phyloP scores from a whole-genome alignment of 208 protist genomes.

The Leishmania braziliensis region DNA sequence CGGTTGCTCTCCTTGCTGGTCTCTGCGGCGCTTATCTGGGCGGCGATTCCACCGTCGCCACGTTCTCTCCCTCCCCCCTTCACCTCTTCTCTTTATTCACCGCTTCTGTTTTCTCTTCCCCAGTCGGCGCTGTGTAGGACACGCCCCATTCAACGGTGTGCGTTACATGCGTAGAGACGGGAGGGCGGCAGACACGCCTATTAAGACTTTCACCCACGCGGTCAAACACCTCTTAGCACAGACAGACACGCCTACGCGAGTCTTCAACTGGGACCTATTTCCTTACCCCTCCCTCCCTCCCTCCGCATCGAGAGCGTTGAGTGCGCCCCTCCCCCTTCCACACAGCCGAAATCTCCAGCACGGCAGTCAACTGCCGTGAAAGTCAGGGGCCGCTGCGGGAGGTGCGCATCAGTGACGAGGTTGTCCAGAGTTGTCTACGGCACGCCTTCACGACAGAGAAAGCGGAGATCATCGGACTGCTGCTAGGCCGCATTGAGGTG shows the following conservation, averaged over 20 bases:
- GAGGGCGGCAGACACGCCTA: neutral
- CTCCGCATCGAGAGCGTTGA: neutral
- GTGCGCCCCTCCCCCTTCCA: neutral
- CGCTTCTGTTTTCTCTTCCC: neutral
- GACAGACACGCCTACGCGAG: too few relatives aligned
- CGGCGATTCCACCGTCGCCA: neutral
- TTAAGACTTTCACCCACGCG: neutral
- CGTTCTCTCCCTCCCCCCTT: neutral
- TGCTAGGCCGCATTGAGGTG: slow-evolving; percentile 56
- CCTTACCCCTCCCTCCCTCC: neutral
- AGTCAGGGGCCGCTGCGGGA: slow-evolving; percentile 36
- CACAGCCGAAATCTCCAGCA: neutral
- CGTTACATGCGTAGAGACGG: neutral
- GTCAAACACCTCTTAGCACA: neutral
- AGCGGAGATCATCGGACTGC: slow-evolving; percentile 85
- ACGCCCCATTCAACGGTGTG: neutral
- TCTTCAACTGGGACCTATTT: neutral
- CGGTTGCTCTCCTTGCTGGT: neutral
- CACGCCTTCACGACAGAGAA: slow-evolving; percentile 79
- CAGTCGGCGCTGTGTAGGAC: neutral
- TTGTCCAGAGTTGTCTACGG: slow-evolving; percentile 61
- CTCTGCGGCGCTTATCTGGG: neutral
- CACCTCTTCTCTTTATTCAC: neutral
- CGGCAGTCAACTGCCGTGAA: neutral
- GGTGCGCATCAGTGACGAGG: slow-evolving; percentile 58